These are phyloP conservation scores for Hylodesmum podocarpum DNA, from an alignment of 306 rosid species.

Conservation along the genomic window DNA sequence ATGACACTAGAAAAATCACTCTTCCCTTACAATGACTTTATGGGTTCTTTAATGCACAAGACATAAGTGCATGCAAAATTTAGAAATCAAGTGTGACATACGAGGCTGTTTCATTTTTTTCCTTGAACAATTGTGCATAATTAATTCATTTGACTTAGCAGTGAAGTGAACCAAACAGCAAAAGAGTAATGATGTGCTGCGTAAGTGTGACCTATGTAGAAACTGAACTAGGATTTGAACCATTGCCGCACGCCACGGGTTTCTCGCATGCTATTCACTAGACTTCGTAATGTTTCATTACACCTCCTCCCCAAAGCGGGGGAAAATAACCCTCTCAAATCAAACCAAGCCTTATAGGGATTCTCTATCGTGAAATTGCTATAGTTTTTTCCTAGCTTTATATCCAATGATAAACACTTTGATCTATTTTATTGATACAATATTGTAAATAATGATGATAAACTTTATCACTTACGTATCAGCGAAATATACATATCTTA, in stretches of 20 bases:
- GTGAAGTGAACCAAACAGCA: slow-evolving; percentile 38
- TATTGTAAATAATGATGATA: no score
- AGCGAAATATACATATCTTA: no score
- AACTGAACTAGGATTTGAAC: slow-evolving; percentile 46
- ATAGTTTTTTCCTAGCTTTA: slow-evolving; percentile 22
- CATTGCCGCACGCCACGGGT: slow-evolving; percentile 36
- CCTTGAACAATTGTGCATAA: slow-evolving; percentile 16
- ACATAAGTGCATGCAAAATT: slow-evolving; percentile 28
- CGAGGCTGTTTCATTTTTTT: slow-evolving; percentile 24
- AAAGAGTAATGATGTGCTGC: slow-evolving; percentile 41
- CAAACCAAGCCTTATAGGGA: slow-evolving; percentile 23
- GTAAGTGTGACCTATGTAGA: slow-evolving; percentile 42
- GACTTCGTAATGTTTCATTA: slow-evolving; percentile 33
- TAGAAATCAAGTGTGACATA: slow-evolving; percentile 30
- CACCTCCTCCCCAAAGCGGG: slow-evolving; percentile 1
- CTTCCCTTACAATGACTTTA: slow-evolving; percentile 13
- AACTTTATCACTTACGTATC: no score
- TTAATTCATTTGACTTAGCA: slow-evolving; percentile 32
- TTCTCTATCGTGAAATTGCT: slow-evolving; percentile 1
- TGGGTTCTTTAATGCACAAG: slow-evolving; percentile 27
- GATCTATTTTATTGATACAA: no score
- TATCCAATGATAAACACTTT: no score
- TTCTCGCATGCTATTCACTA: slow-evolving; percentile 44
- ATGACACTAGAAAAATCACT: slow-evolving; percentile 17
- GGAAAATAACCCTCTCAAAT: neutral